Base-by-base conservation (phyloP, 192 early-diverging fungal genomes). In the Gamsiella multidivaricata region DNA sequence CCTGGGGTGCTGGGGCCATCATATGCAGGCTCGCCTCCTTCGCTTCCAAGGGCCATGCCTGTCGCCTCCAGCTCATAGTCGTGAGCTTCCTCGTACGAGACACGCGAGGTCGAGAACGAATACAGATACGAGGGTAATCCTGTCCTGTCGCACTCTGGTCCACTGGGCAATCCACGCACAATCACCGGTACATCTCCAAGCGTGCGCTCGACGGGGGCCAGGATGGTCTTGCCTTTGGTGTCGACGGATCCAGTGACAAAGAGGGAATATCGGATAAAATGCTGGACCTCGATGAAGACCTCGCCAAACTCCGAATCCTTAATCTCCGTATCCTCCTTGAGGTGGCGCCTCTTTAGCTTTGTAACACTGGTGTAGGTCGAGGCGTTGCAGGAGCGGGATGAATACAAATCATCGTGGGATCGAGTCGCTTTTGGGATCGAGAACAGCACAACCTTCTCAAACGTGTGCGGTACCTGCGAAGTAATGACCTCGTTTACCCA, bases 381-480 rank as follows among this genome's bases (percentile, higher is more conserved):
- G 28, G 45, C 31, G 50, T 78, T 78, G 33, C 58, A 69, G 49
- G 29, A 20, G 8, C 74, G 65, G 36, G 65, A 54, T 1, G 65
- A 54, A 32, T 63, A 56, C 45, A 64, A 22, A 8, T 68, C 74
- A 34, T 63, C 69, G 28, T 78, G 54, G 22, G 59, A 53, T 29
- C 74, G 74, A 51, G 52, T 31, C 5, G 74, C 59, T 3, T 18
- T 36, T 0, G 74, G 74, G 39, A 78, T 64, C 2, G 74, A 63
- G 49, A 78, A 78, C 2, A 78, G 26, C n/a, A 78, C 73, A 17
- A 78, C 60, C 37, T 78, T 78, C 60, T 78, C 73, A n/a, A 78
- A 78, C 9, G 73, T 78, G 31, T 76, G 72, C 17, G 72, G 72
- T 2, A 76, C 64, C 29, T 61, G 63, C 14, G 45, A 31, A 1